Base-by-base conservation (phyloP, 2,329 filamentous ascomycete species). In the Neofusicoccum sp. region DNA sequence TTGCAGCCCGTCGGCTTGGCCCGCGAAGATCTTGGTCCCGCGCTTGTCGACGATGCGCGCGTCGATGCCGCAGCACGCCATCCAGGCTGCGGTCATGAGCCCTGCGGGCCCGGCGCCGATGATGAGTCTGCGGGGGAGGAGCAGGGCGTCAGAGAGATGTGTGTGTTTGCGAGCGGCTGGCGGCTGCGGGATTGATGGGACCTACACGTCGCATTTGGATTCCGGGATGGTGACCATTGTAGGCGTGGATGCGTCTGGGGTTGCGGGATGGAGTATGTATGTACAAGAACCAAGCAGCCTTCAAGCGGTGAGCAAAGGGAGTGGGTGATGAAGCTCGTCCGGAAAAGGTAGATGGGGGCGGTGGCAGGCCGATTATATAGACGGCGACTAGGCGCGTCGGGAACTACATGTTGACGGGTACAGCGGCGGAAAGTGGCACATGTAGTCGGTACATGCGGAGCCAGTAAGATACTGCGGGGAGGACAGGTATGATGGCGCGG, bases 1-100 rank as follows among this genome's bases (percentile, higher is more conserved):
- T 65, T 78, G 75, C 6, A 79, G 64, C 2, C 77, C 76, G 64
- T 77, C 75, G 1, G 75, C 77, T 63, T 78, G 75, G 5, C 75
- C 75, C 14, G 70, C 65, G 62, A 70, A 76, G 48, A 78, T 49
- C 65, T 77, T 77, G 51, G 71, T 75, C 36, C 72, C 69, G 3
- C 75, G 69, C 51, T 78, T 77, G 62, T 78, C 76, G 14, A 78
- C 70, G 33, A 77, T 74, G 14, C 76, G 73, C 41, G 73, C 69
- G 40, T 75, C 67, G 65, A 78, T 72, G 6, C 74, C 74, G 56
- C 70, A 74, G 60, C 70, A 69, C 12, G 75, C 73, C 70, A 77
- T 73, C 73, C 75, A 78, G 28, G 74, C 68, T 8, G 76, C 72
- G 45, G 74, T 65, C 75, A 78, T 77, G 64, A 78, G 64, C 9